Evolutionary conservation across 257 asterid species (phyloP).

Genomic region (Solanum phureja): DNA sequence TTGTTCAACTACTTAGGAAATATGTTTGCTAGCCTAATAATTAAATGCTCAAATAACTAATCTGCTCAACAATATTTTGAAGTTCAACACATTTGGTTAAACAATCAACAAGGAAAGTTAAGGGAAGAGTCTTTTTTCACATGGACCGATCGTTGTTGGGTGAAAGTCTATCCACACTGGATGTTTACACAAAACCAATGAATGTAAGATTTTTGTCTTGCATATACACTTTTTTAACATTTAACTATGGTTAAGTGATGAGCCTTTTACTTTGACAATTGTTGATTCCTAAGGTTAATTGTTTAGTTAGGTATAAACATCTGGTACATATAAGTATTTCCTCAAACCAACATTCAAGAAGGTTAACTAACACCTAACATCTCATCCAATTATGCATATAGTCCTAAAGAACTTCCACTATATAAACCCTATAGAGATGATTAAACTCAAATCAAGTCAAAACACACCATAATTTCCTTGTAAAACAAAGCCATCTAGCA

Average conservation of each 20-base stretch:
- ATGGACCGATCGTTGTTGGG: too few species aligned
- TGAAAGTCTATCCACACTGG: too few species aligned
- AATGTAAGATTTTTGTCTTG: background rate
- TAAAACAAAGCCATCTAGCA: background rate
- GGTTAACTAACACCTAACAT: too few species aligned
- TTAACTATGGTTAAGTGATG: background rate
- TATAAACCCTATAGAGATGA: background rate
- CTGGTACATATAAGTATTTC: too few species aligned
- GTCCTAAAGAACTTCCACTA: too few species aligned
- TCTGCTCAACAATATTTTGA: background rate
- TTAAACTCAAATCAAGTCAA: background rate
- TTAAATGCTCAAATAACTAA: background rate
- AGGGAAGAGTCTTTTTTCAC: background rate
- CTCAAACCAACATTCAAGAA: too few species aligned
- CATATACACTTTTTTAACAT: background rate
- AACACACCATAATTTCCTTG: background rate
- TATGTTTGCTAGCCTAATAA: background rate
- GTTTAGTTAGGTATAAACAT: too few species aligned
- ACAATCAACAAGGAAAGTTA: background rate
- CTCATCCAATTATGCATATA: too few species aligned
- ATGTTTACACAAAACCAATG: too few species aligned
- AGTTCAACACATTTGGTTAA: background rate
- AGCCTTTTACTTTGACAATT: background rate
- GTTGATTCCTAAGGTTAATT: background rate
- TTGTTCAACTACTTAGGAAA: background rate